Evolutionary conservation across 116 monocot genomes (phyloP).

Genomic region (Dioscorea cayenensis): DNA sequence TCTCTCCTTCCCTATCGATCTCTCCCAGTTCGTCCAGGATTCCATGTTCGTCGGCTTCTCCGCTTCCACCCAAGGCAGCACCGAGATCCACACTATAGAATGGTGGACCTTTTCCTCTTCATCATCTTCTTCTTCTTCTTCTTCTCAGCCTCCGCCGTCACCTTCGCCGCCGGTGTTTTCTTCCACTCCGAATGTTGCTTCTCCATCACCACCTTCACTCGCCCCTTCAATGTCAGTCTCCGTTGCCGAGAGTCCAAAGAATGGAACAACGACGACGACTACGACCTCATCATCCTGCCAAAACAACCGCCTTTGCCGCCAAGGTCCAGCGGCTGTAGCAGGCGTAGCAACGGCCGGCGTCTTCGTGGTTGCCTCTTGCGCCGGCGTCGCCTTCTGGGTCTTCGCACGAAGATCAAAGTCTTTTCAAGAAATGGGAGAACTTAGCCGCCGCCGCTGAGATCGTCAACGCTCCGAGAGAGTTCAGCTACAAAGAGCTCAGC

Average conservation of each 20-base stretch:
- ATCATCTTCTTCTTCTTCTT: slow-evolving; percentile 27
- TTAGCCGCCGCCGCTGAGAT: slow-evolving; percentile 39
- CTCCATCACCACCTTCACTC: not conserved
- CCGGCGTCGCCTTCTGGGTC: slow-evolving; percentile 48
- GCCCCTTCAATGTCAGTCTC: slow-evolving; percentile 14
- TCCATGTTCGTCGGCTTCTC: slow-evolving; percentile 86
- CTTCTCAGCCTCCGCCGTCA: slow-evolving; percentile 10
- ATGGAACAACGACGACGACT: slow-evolving; percentile 4
- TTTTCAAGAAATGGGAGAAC: slow-evolving; percentile 16
- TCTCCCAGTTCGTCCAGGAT: slow-evolving; percentile 40
- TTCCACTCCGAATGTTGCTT: too few species aligned
- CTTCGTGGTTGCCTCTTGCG: slow-evolving; percentile 54
- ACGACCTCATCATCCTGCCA: slow-evolving; percentile 25
- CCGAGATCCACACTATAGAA: slow-evolving; percentile 78
- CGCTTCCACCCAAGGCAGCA: slow-evolving; percentile 91
- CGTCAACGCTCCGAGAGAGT: slow-evolving; percentile 62
- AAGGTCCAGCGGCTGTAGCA: slow-evolving; percentile 61
- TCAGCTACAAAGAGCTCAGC: slow-evolving; percentile 75
- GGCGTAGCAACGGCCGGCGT: slow-evolving; percentile 80
- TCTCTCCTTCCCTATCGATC: slow-evolving; percentile 50
- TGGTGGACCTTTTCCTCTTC: slow-evolving; percentile 90
- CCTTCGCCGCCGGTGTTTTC: slow-evolving; percentile 1
- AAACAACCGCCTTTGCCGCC: slow-evolving; percentile 44
- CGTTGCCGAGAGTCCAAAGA: slow-evolving; percentile 22
- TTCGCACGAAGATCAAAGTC: slow-evolving; percentile 24